phyloP scores from a whole-genome alignment of 169 alveolate species.

The Perkinsus chesapeaki region DNA sequence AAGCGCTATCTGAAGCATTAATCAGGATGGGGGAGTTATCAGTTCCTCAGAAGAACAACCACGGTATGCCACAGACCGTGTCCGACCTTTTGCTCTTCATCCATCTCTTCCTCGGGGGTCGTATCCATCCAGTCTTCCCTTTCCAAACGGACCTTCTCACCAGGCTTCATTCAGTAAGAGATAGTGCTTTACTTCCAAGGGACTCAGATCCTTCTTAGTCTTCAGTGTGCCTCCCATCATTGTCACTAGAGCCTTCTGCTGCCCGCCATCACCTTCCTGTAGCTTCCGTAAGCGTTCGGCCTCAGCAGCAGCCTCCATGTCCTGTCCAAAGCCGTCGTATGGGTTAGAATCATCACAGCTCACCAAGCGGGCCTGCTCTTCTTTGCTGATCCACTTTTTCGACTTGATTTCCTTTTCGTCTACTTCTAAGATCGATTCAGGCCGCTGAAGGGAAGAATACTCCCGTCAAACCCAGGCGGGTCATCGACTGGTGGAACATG shows the following conservation, averaged over 20 bases:
- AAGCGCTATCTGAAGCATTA: not conserved
- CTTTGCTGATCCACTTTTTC: not conserved
- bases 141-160: not conserved
- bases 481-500: not conserved
- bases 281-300: not conserved
- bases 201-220: conserved; percentile 17
- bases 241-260: not conserved
- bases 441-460: not conserved
- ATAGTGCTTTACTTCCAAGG: conserved; percentile 20
- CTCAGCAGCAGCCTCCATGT: not conserved
- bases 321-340: not conserved
- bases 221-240: conserved; percentile 33
- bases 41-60: not conserved
- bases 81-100: conserved; percentile 20
- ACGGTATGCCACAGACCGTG: conserved; percentile 10
- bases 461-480: no score
- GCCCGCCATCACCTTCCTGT: not conserved
- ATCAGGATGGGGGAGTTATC: not conserved
- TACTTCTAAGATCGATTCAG: not conserved
- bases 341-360: not conserved
- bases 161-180: not conserved
- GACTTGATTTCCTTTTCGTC: not conserved
- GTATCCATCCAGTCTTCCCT: conserved; percentile 37
- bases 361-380: not conserved
- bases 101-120: conserved; percentile 25